Evolutionary conservation across 108 stramenopile genomes (phyloP).

Genomic region (Fistulifera pelliculosa): DNA sequence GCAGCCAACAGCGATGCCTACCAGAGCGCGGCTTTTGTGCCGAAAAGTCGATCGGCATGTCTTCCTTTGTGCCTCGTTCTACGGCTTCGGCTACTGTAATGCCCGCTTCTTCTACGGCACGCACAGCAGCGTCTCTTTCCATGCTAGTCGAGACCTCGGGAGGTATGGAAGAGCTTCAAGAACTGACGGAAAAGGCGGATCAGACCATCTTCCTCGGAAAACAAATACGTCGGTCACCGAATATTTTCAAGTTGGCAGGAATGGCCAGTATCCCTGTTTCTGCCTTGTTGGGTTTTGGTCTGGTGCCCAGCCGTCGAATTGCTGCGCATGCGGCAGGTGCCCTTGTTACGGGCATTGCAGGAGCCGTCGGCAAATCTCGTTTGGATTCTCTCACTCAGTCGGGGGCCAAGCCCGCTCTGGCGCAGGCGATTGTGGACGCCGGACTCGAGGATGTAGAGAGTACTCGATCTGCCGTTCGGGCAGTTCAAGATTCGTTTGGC

Average conservation of each 20-base stretch:
- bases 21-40: no score
- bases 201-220: slow-evolving; percentile 17
- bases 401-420: slow-evolving; percentile 46
- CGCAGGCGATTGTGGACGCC: slow-evolving; percentile 37
- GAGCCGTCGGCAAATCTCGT: slow-evolving; percentile 39
- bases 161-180: slow-evolving; percentile 41
- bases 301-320: slow-evolving; percentile 32
- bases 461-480: slow-evolving; percentile 18
- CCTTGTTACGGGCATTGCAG: slow-evolving; percentile 37
- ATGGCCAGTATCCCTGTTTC: slow-evolving; percentile 45
- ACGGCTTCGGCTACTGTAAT: no score
- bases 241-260: slow-evolving; percentile 34
- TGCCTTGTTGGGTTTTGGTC: slow-evolving; percentile 37
- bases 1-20: no score
- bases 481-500: slow-evolving; percentile 25
- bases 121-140: slow-evolving; percentile 1
- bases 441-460: slow-evolving; percentile 30
- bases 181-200: slow-evolving; percentile 25
- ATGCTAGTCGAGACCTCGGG: slow-evolving; percentile 32
- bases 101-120: no score
- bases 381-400: slow-evolving; percentile 30
- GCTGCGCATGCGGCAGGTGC: slow-evolving; percentile 45
- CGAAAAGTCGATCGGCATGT: no score
- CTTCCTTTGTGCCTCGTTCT: no score
- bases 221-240: slow-evolving; percentile 32